These are phyloP conservation scores for Tolypocladium cylindrosporum DNA, from an alignment of 2,329 filamentous ascomycete species.

Conservation along the genomic window DNA sequence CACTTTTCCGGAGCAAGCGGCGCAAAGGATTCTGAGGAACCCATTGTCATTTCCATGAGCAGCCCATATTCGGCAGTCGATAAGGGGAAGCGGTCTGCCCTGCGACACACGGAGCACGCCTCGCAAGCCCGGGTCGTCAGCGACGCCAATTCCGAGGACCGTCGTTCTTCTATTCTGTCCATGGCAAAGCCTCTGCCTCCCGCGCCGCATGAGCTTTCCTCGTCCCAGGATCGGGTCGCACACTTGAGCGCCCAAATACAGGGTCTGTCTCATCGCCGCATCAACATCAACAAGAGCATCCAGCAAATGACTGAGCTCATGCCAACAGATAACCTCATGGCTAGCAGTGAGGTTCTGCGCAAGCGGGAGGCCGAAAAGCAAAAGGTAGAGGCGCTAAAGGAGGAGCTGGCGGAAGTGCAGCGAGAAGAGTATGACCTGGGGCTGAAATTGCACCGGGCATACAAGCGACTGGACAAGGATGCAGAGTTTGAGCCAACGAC, in stretches of 20 bases:
- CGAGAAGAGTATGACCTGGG: constrained; percentile 72
- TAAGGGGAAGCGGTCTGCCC: not conserved
- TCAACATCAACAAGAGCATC: constrained; percentile 64
- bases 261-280: constrained; percentile 54
- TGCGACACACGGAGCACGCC: not conserved
- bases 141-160: constrained; percentile 3
- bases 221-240: constrained; percentile 53
- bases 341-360: constrained; percentile 51
- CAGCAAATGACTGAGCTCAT: constrained; percentile 70
- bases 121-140: constrained; percentile 1
- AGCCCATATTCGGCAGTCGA: not conserved
- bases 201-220: constrained; percentile 47
- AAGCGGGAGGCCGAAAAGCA: constrained; percentile 48
- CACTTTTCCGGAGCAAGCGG: constrained; percentile 15
- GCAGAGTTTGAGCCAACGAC: constrained; percentile 54
- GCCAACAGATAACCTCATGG: constrained; percentile 58
- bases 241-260: constrained; percentile 57
- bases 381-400: constrained; percentile 56
- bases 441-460: constrained; percentile 61
- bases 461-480: constrained; percentile 64
- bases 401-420: constrained; percentile 62
- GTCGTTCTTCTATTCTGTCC: constrained; percentile 23
- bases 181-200: constrained; percentile 50
- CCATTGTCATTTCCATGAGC: constrained; percentile 19
- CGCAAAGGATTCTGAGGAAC: constrained; percentile 11